Percentiles rank a stretch among this genome's conserved stretches.
phyloP scores from a whole-genome alignment of 371 early-diverging fungal species.

The Mucor irregularis region DNA sequence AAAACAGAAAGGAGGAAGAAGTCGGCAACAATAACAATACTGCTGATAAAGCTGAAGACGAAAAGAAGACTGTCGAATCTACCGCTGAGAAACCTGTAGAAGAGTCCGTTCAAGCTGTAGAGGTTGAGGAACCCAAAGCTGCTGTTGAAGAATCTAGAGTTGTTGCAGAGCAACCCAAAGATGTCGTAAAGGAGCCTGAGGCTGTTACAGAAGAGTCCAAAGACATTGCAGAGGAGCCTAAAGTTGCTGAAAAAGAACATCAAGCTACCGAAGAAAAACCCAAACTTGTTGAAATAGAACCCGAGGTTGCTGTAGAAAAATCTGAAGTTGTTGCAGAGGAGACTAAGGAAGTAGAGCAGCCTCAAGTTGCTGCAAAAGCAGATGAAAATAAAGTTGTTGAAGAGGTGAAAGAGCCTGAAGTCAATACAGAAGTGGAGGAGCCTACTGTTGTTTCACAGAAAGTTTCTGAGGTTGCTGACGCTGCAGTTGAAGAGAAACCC shows the following conservation, averaged over 20 bases:
- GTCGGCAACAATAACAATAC: background rate
- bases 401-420: no score
- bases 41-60: no score
- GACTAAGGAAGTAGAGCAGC: no score
- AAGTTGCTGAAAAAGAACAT: background rate
- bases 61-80: no score
- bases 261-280: background rate
- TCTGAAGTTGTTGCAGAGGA: no score
- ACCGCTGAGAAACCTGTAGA: background rate
- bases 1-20: background rate
- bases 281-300: no score
- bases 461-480: no score
- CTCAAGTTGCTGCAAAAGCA: no score
- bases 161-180: no score
- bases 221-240: no score
- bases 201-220: background rate
- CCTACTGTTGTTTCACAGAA: background rate
- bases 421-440: background rate
- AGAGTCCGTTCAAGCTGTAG: background rate
- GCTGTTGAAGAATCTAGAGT: background rate
- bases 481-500: constrained; percentile 1
- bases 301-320: no score
- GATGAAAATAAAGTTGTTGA: constrained; percentile 1
- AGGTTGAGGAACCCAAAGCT: background rate
- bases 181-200: no score